These are phyloP conservation scores for Apiotrichum domesticum DNA, from an alignment of 1,284 basidiomycete species.

Conservation along the genomic window DNA sequence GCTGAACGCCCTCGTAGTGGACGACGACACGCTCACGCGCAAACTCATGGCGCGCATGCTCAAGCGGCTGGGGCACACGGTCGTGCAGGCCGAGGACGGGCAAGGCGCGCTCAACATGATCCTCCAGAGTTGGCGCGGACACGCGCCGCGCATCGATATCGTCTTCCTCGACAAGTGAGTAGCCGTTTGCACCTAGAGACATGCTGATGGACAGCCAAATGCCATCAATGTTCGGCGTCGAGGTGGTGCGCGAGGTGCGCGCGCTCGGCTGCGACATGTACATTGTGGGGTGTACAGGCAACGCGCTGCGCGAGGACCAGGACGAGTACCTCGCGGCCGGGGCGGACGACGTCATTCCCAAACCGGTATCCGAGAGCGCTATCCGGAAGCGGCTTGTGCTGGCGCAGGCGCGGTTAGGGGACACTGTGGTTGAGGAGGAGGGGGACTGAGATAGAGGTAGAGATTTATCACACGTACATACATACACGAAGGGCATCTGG, in stretches of 20 bases:
- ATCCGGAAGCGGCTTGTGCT: conserved; percentile 9
- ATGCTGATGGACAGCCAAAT: conserved; percentile 32
- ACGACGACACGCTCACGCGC: conserved; percentile 59
- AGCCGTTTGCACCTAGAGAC: not conserved
- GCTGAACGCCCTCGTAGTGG: conserved; percentile 45
- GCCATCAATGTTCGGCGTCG: conserved; percentile 71
- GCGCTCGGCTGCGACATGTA: conserved; percentile 63
- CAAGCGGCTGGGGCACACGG: conserved; percentile 68
- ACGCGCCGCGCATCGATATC: conserved; percentile 50
- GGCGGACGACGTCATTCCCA: conserved; percentile 52
- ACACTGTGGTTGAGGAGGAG: no score
- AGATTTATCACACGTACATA: no score
- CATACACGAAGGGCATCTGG: no score
- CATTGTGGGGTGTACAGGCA: conserved; percentile 63
- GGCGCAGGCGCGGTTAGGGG: not conserved
- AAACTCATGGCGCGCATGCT: conserved; percentile 75
- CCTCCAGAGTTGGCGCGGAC: conserved; percentile 16
- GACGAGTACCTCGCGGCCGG: conserved; percentile 71
- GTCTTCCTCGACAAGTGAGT: conserved; percentile 71
- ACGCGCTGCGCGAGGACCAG: conserved; percentile 58
- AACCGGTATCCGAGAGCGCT: conserved; percentile 40
- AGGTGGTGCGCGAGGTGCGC: conserved; percentile 62
- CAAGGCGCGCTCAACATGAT: conserved; percentile 71
- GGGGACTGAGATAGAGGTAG: no score
- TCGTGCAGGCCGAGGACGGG: conserved; percentile 78